Conservation (phyloP, 768 basidiomycete species). For the Mycena latifolia region DNA sequence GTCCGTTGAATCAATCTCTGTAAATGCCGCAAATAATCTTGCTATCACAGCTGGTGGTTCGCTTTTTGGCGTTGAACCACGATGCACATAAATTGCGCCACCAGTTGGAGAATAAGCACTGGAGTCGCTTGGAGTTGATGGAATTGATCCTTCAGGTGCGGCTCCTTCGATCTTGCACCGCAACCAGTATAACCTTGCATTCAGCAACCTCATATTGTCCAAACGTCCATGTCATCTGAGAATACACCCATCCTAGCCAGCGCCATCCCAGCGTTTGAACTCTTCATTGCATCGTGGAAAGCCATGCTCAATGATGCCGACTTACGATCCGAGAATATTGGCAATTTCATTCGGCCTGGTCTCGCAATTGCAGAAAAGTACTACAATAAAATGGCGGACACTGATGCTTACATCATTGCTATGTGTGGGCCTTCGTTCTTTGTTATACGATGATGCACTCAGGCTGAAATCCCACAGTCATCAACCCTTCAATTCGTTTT, state of each 20-base stretch:
- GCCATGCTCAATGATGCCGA: too few relatives aligned
- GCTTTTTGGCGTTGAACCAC: constrained; percentile 26
- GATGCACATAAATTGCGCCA: constrained; percentile 25
- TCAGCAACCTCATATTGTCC: too few relatives aligned
- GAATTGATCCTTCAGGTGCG: constrained; percentile 30
- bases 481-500: too few relatives aligned
- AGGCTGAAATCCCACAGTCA: background rate
- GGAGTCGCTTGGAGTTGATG: constrained; percentile 30
- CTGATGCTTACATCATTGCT: too few relatives aligned
- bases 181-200: too few relatives aligned
- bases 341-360: constrained; percentile 11
- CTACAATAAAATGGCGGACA: constrained; percentile 8
- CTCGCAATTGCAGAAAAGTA: constrained; percentile 10
- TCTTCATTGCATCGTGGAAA: too few relatives aligned
- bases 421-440: background rate
- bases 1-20: too few relatives aligned
- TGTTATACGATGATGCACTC: background rate
- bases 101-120: too few relatives aligned
- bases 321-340: background rate
- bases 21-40: background rate
- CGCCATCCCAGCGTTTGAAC: too few relatives aligned
- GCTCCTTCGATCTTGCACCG: background rate
- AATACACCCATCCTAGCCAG: too few relatives aligned
- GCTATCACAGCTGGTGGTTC: constrained; percentile 8
- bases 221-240: too few relatives aligned